phyloP scores from a whole-genome alignment of 2,329 filamentous ascomycete species.

The Fusarium oligoseptatum region DNA sequence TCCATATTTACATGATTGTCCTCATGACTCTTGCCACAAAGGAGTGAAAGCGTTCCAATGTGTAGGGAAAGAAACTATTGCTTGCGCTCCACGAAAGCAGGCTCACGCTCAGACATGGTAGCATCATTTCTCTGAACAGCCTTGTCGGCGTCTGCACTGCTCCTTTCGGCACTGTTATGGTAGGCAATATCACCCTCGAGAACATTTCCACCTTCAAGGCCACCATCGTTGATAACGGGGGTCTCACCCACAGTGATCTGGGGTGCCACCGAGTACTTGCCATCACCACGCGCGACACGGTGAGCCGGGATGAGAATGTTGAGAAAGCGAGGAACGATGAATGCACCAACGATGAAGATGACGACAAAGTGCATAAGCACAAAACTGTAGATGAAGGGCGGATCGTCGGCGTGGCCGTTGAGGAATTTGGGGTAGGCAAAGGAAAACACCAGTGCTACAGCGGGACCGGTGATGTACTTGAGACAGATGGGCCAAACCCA shows the following conservation, averaged over 20 bases:
- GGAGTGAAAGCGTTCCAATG: neutral
- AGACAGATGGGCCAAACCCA: conserved; percentile 59
- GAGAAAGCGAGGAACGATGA: conserved; percentile 28
- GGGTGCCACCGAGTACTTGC: conserved; percentile 36
- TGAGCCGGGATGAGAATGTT: conserved; percentile 29
- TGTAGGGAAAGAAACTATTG: neutral
- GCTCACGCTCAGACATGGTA: conserved; percentile 4
- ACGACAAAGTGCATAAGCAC: conserved; percentile 39
- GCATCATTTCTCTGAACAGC: conserved; percentile 2
- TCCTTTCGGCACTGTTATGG: conserved; percentile 15
- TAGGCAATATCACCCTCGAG: neutral
- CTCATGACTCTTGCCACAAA: neutral
- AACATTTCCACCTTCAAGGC: conserved; percentile 17
- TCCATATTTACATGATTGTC: neutral
- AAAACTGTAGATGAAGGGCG: conserved; percentile 38
- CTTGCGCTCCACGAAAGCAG: neutral
- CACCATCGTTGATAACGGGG: conserved; percentile 20
- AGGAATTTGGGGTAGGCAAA: conserved; percentile 57
- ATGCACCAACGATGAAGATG: conserved; percentile 35
- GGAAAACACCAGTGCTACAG: conserved; percentile 60
- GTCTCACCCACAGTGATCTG: conserved; percentile 33
- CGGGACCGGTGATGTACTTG: conserved; percentile 59
- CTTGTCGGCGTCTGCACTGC: conserved; percentile 30
- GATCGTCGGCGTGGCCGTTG: conserved; percentile 16
- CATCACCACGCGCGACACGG: conserved; percentile 28